phyloP scores from a whole-genome alignment of 495 filamentous ascomycete genomes.

The Aspergillus sparsus region DNA sequence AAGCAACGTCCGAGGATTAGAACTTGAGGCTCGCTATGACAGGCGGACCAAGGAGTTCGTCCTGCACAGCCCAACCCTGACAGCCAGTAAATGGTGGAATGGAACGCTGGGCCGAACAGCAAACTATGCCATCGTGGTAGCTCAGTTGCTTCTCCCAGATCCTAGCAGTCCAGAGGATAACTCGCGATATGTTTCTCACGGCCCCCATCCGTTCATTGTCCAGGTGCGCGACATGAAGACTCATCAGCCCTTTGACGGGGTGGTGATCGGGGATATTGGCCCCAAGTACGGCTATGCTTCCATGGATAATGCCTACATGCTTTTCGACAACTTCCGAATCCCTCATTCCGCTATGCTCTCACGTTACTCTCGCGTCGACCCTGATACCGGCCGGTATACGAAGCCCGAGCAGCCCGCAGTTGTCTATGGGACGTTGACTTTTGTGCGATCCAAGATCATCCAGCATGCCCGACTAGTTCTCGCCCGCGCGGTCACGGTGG shows the following conservation, averaged over 20 bases:
- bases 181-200: slow-evolving; percentile 34
- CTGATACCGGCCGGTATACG: slow-evolving; percentile 40
- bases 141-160: slow-evolving; percentile 47
- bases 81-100: slow-evolving; percentile 56
- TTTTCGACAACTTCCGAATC: slow-evolving; percentile 48
- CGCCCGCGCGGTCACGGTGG: slow-evolving; percentile 51
- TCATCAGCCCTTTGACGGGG: slow-evolving; percentile 42
- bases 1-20: slow-evolving; percentile 49
- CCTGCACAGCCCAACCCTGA: slow-evolving; percentile 49
- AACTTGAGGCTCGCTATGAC: slow-evolving; percentile 48
- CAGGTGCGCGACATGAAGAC: slow-evolving; percentile 49
- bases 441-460: slow-evolving; percentile 48
- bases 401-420: slow-evolving; percentile 43
- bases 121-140: slow-evolving; percentile 30
- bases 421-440: slow-evolving; percentile 50
- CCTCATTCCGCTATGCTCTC: slow-evolving; percentile 50
- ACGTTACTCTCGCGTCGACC: slow-evolving; percentile 45
- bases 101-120: slow-evolving; percentile 48
- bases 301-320: slow-evolving; percentile 56
- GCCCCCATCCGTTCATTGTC: slow-evolving; percentile 52
- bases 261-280: slow-evolving; percentile 52
- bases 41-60: slow-evolving; percentile 42
- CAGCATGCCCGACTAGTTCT: slow-evolving; percentile 51
- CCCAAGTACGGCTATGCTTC: slow-evolving; percentile 50
- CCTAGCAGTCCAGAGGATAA: not conserved